Evolutionary conservation across 2,329 filamentous ascomycete genomes (phyloP).

Genomic region (Colletotrichum aenigma): DNA sequence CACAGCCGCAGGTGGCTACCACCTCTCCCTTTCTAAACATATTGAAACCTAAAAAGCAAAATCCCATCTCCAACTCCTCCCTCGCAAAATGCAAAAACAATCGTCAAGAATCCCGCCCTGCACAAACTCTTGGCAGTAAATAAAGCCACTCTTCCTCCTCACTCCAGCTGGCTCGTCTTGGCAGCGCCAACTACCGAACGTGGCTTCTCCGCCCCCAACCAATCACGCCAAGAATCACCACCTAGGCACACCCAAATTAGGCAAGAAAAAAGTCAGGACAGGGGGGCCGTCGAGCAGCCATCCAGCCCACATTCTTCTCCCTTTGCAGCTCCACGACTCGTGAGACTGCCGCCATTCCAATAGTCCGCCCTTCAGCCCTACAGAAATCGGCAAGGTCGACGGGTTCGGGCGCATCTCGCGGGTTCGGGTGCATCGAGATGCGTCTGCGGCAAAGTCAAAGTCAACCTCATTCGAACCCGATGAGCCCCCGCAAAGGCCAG

Average conservation of each 20-base stretch:
- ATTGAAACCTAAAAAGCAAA: not conserved
- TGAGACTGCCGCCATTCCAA: not conserved
- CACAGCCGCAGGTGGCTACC: not conserved
- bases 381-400: not conserved
- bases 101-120: not conserved
- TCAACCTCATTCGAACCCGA: not conserved
- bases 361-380: not conserved
- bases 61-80: not conserved
- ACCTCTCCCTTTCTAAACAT: not conserved
- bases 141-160: not conserved
- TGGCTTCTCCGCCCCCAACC: not conserved
- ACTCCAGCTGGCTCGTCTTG: not conserved
- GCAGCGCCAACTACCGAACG: not conserved
- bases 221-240: conserved; percentile 14
- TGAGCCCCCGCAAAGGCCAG: not conserved
- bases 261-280: not conserved
- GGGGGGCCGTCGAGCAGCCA: not conserved
- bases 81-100: not conserved
- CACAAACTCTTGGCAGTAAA: not conserved
- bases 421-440: not conserved
- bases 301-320: not conserved
- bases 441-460: not conserved
- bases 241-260: not conserved
- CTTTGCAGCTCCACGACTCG: not conserved
- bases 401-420: not conserved